Evolutionary conservation across 2,329 filamentous ascomycete genomes (phyloP).

Genomic region (Ceratocystis eucalypticola): DNA sequence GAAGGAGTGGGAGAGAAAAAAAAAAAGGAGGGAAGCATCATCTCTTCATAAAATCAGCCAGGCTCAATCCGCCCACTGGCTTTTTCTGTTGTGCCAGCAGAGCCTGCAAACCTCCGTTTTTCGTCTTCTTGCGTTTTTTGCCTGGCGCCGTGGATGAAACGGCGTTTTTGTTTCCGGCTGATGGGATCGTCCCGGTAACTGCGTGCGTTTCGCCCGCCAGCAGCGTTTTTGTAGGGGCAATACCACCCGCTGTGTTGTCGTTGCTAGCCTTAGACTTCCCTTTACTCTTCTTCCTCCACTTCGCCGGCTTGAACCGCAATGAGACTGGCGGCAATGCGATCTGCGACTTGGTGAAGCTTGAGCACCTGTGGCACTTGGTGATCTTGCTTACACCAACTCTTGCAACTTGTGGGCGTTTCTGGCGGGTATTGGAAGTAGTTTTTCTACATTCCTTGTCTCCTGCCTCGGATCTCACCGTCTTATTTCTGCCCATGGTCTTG

Average conservation of each 20-base stretch:
- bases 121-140: constrained; percentile 51
- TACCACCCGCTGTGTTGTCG: neutral
- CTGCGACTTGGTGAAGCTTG: constrained; percentile 6
- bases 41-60: constrained; percentile 43
- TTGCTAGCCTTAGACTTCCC: constrained; percentile 13
- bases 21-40: neutral
- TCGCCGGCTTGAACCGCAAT: neutral
- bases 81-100: constrained; percentile 40
- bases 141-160: constrained; percentile 28
- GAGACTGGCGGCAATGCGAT: constrained; percentile 10
- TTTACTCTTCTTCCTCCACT: neutral
- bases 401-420: neutral
- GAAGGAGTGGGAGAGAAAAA: neutral
- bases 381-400: constrained; percentile 6
- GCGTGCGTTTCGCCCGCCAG: constrained; percentile 17
- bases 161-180: constrained; percentile 32
- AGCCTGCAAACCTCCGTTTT: constrained; percentile 53
- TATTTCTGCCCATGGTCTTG: neutral
- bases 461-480: neutral
- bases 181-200: constrained; percentile 24
- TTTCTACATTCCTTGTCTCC: neutral
- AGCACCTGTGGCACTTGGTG: constrained; percentile 13
- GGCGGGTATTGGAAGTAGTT: neutral
- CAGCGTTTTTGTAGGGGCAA: constrained; percentile 18
- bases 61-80: constrained; percentile 29